Conservation (phyloP, 129 eudicot genomes). For the Centella asiatica region DNA sequence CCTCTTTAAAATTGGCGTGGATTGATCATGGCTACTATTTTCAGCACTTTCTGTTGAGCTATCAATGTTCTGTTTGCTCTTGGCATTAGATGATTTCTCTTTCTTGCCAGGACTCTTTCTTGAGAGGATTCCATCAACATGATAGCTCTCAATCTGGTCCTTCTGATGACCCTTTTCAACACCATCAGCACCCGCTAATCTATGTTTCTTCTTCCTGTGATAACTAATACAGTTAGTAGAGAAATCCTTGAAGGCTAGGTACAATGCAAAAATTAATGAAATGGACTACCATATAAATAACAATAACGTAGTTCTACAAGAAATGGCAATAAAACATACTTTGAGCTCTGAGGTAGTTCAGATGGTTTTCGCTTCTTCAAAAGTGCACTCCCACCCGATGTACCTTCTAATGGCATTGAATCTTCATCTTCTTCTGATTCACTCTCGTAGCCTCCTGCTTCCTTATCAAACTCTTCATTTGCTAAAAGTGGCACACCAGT, state of each 20-base stretch:
- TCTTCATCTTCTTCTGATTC: constrained; percentile 38
- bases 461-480: constrained; percentile 78
- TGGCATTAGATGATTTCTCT: constrained; percentile 20
- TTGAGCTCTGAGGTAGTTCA: constrained; percentile 34
- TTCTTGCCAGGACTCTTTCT: constrained; percentile 25
- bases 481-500: constrained; percentile 54
- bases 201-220: constrained; percentile 49
- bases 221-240: constrained; percentile 5
- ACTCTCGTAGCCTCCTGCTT: constrained; percentile 72
- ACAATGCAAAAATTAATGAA: not conserved
- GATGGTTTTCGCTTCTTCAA: constrained; percentile 71
- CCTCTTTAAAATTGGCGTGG: constrained; percentile 30
- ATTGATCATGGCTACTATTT: constrained; percentile 12
- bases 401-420: constrained; percentile 15
- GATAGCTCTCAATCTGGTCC: constrained; percentile 18
- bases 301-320: not conserved
- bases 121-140: constrained; percentile 12
- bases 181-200: constrained; percentile 17
- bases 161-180: constrained; percentile 22
- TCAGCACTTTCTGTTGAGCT: constrained; percentile 25
- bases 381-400: constrained; percentile 27
- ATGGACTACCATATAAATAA: not conserved
- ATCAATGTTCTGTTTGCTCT: constrained; percentile 16
- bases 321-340: constrained; percentile 38
- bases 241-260: not conserved